Evolutionary conservation across 768 basidiomycete species (phyloP).

Genomic region (Suillus paluster): DNA sequence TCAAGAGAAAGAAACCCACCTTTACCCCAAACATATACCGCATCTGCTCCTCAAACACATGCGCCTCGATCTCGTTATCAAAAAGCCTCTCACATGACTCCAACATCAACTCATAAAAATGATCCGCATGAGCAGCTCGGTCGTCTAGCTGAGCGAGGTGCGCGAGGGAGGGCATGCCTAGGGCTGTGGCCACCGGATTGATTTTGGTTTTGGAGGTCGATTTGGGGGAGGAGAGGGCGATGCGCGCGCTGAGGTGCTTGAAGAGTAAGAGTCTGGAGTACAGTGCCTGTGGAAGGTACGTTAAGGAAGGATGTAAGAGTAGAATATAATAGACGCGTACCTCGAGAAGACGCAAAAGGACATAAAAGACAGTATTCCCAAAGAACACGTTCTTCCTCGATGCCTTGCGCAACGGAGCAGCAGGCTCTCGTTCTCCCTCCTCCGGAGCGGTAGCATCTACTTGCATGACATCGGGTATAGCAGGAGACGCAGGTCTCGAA

Average conservation of each 20-base stretch:
- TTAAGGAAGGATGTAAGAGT: too few relatives aligned
- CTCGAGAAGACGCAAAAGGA: constrained; percentile 83
- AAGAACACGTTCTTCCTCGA: constrained; percentile 73
- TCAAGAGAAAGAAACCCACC: constrained; percentile 42
- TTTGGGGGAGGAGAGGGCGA: too few relatives aligned
- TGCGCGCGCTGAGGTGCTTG: constrained; percentile 66
- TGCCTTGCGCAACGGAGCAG: constrained; percentile 31
- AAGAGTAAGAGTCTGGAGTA: constrained; percentile 82
- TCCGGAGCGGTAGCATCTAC: constrained; percentile 33
- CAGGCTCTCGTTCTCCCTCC: constrained; percentile 28
- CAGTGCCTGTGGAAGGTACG: constrained; percentile 57
- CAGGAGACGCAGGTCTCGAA: constrained; percentile 70
- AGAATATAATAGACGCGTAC: constrained; percentile 45
- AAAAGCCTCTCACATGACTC: constrained; percentile 90
- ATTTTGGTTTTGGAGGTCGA: not conserved
- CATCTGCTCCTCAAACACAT: constrained; percentile 89
- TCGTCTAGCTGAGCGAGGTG: constrained; percentile 37
- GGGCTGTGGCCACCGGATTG: constrained; percentile 29
- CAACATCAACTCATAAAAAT: constrained; percentile 83
- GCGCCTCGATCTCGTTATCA: constrained; percentile 89
- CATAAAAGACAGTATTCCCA: constrained; percentile 89
- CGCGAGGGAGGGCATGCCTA: constrained; percentile 32
- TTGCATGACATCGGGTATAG: constrained; percentile 47
- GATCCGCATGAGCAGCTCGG: constrained; percentile 51
- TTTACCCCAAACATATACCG: constrained; percentile 84